Conservation (phyloP, 129 eudicot genomes). For the Artemisia annua region DNA sequence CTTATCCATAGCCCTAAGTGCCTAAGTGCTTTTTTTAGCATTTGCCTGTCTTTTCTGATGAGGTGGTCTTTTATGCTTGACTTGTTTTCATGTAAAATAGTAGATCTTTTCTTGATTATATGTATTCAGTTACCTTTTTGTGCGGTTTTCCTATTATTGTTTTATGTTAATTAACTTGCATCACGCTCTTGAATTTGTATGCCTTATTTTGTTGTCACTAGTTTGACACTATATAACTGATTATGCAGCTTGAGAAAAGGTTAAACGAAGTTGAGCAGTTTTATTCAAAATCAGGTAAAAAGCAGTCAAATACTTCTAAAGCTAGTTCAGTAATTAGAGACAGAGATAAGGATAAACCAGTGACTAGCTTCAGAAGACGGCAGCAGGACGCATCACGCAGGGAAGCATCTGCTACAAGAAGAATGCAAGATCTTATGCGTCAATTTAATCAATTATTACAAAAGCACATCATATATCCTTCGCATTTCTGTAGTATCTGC, state of each 20-base stretch:
- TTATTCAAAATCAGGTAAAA: slow-evolving; percentile 52
- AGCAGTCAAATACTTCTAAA: slow-evolving; percentile 57
- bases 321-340: slow-evolving; percentile 61
- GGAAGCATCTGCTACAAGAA: slow-evolving; percentile 68
- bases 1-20: too few species aligned
- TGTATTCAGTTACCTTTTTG: neutral
- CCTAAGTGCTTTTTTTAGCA: too few species aligned
- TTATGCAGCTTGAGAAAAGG: slow-evolving; percentile 68
- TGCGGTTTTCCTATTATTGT: slow-evolving; percentile 6
- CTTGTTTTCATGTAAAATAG: too few species aligned
- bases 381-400: slow-evolving; percentile 71
- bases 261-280: slow-evolving; percentile 71
- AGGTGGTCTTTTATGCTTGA: too few species aligned
- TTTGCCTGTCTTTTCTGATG: too few species aligned
- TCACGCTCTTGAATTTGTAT: too few species aligned
- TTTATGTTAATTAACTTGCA: neutral
- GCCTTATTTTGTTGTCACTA: too few species aligned
- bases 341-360: slow-evolving; percentile 62
- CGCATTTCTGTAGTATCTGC: slow-evolving; percentile 3
- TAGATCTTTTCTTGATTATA: too few species aligned
- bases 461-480: slow-evolving; percentile 58
- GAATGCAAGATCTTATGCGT: slow-evolving; percentile 93
- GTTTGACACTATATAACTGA: slow-evolving; percentile 22
- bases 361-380: slow-evolving; percentile 51
- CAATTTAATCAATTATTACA: slow-evolving; percentile 62